Evolutionary conservation across 179 eudicot species (phyloP).

Genomic region (Beta lomatogona): DNA sequence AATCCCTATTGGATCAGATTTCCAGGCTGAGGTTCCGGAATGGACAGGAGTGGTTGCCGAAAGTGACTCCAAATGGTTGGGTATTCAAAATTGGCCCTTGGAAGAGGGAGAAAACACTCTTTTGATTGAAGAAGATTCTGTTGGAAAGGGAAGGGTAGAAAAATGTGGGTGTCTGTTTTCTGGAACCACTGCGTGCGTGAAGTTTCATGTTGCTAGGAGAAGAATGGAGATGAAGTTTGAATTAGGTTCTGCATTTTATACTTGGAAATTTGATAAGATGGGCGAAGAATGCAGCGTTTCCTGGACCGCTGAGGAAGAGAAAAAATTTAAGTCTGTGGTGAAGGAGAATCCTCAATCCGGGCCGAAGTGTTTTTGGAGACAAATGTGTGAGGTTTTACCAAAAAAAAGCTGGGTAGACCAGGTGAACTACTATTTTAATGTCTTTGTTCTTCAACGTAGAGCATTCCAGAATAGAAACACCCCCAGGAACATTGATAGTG

Average conservation of each 20-base stretch:
- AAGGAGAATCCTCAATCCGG: constrained; percentile 58
- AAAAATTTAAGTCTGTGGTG: constrained; percentile 47
- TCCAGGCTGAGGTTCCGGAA: constrained; percentile 72
- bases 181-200: constrained; percentile 65
- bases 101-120: constrained; percentile 30
- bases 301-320: constrained; percentile 73
- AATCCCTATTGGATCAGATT: constrained; percentile 54
- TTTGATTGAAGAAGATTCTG: constrained; percentile 56
- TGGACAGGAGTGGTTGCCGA: constrained; percentile 50
- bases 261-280: constrained; percentile 72
- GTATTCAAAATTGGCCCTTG: constrained; percentile 67
- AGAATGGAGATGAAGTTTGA: constrained; percentile 60
- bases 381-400: constrained; percentile 45
- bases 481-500: constrained; percentile 62
- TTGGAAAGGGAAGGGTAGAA: constrained; percentile 69
- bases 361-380: constrained; percentile 58
- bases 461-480: constrained; percentile 63
- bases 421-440: constrained; percentile 87
- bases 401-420: constrained; percentile 53
- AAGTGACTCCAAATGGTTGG: constrained; percentile 70
- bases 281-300: constrained; percentile 69
- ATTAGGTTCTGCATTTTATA: constrained; percentile 60
- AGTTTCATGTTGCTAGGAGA: constrained; percentile 65
- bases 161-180: constrained; percentile 67
- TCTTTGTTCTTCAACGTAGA: constrained; percentile 68